phyloP scores from a whole-genome alignment of 148 eudicot species.

The Vaccinium myrtillus region DNA sequence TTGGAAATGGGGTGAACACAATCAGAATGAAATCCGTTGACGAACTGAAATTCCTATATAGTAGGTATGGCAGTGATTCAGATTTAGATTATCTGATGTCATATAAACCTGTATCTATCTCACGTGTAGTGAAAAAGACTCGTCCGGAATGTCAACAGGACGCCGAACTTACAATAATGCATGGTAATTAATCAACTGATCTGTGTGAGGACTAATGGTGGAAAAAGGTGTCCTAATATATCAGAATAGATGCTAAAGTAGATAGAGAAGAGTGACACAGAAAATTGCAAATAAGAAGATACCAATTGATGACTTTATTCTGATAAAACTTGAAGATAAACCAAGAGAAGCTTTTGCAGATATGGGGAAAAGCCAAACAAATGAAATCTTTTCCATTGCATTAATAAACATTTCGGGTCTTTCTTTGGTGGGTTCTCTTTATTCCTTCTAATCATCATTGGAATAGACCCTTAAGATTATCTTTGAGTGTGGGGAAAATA shows the following conservation, averaged over 20 bases:
- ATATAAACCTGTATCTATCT: not conserved
- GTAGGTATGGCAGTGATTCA: not conserved
- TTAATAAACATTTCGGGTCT: not conserved
- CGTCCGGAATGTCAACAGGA: not conserved
- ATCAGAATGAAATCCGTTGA: not conserved
- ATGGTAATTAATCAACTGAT: not conserved
- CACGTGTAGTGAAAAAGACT: not conserved
- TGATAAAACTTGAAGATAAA: not conserved
- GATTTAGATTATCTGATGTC: not conserved
- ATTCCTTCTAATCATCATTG: constrained; percentile 18
- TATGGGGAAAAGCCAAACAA: not conserved
- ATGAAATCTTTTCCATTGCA: not conserved
- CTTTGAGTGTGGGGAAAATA: not conserved
- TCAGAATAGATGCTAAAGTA: constrained; percentile 5
- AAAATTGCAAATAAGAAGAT: not conserved
- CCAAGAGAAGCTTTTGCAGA: not conserved
- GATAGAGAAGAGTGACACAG: not conserved
- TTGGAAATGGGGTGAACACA: not conserved
- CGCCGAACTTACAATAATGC: not conserved
- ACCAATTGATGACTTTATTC: constrained; percentile 1
- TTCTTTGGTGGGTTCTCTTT: constrained; percentile 14
- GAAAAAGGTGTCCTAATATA: constrained; percentile 2
- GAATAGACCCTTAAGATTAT: constrained; percentile 6
- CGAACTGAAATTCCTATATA: not conserved
- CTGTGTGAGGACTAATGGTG: not conserved